Evolutionary conservation across 2,329 filamentous ascomycete genomes (phyloP), one percentile per base, ranked within the genome.

Genomic region (Zalaria obscura): DNA sequence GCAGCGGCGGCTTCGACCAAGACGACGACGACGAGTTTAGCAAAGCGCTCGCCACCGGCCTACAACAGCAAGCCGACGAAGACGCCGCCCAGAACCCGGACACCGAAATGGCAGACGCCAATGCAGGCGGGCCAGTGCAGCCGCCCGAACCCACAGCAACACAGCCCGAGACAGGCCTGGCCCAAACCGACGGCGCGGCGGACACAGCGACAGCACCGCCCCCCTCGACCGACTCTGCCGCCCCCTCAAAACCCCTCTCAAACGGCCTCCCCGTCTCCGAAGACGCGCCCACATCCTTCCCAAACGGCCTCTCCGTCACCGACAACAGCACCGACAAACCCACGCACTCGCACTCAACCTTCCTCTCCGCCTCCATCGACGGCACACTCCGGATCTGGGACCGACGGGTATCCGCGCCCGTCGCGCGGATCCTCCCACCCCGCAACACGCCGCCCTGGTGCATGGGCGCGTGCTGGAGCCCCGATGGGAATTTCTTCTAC

Each of bases 401-500:
- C 55, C 70, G 80, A 3, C 78, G 91, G 18, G 75, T 83, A 47
- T 74, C 75, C 1, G 73, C 80, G 31, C 82, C 89, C 0, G 71
- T 94, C 2, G 87, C 91, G 3, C 77, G 80, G 27, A 89, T 96
- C 43, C 69, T 72, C 1, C 84, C 83, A 11, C 70, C 78, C 7
- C 75, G 77, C 7, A 78, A 78, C 11, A 83, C 86, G 1, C 89
- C 91, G 1, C 91, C 89, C 0, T 98, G 89, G 89, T 96, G 89
- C 61, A 95, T 94, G 78, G 88, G 85, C 50, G 86, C 87, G 1
- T 94, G 87, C 65, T 98, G 91, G 91, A 89, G 83, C 41, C 87
- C 87, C 0, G 84, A 95, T 57, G 91, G 91, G 9, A 96, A 96
- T 62, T 86, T 77, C 61, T 88, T 98, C 52, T 98, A 94, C 62